These are phyloP conservation scores for Talaromyces thailandensis DNA, from an alignment of 495 filamentous ascomycete species.

Conservation along the genomic window DNA sequence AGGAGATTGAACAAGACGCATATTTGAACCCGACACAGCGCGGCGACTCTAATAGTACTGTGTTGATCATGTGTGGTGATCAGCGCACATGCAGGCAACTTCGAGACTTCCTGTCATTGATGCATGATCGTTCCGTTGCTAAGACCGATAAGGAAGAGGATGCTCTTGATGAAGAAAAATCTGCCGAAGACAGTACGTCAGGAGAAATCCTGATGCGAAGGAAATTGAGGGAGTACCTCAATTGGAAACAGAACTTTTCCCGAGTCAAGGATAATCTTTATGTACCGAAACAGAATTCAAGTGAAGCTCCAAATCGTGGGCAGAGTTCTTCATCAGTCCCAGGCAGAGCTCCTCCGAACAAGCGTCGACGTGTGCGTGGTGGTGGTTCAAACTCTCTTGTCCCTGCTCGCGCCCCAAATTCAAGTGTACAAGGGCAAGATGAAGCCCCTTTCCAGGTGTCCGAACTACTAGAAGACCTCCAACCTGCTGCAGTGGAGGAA, in stretches of 20 bases:
- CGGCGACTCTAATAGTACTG: constrained; percentile 85
- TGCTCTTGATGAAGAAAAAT: constrained; percentile 28
- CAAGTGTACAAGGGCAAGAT: constrained; percentile 66
- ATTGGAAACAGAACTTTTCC: constrained; percentile 86
- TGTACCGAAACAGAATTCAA: constrained; percentile 27
- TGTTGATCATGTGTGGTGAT: constrained; percentile 92
- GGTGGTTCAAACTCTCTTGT: constrained; percentile 52
- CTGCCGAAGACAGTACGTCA: constrained; percentile 47
- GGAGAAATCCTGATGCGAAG: constrained; percentile 83
- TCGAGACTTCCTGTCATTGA: constrained; percentile 81
- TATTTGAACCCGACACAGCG: constrained; percentile 66
- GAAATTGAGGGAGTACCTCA: constrained; percentile 77
- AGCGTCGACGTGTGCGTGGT: constrained; percentile 81
- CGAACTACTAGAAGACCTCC: constrained; percentile 54
- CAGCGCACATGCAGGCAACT: constrained; percentile 81
- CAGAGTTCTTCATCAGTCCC: constrained; percentile 30
- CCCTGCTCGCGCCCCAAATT: constrained; percentile 49
- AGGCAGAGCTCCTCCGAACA: constrained; percentile 69
- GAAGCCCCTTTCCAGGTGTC: constrained; percentile 72
- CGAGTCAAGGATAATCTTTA: constrained; percentile 76
- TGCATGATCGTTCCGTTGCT: constrained; percentile 63
- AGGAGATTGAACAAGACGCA: constrained; percentile 87
- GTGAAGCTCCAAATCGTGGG: constrained; percentile 17
- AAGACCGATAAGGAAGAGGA: constrained; percentile 16
- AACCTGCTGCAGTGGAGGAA: constrained; percentile 55